Percentiles rank a stretch among this genome's conserved stretches.
Conservation (phyloP, 305 asterid genomes). For the Fraxinus ornus region DNA sequence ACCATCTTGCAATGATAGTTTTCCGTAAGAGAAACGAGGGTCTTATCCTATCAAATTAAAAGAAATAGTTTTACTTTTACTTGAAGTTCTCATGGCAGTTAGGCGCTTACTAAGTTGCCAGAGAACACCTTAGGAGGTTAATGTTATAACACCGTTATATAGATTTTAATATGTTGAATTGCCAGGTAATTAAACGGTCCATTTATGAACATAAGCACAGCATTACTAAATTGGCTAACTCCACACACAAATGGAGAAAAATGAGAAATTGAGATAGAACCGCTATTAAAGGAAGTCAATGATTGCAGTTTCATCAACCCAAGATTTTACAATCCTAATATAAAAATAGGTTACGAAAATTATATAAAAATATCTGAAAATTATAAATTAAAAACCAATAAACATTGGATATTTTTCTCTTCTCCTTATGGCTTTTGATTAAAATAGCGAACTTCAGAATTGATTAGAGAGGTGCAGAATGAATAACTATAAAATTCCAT, state of each 20-base stretch:
- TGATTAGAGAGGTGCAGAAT: background rate
- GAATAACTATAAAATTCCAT: constrained; percentile 6
- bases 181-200: background rate
- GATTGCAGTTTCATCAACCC: background rate
- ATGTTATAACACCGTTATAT: background rate
- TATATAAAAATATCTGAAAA: background rate
- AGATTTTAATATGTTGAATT: background rate
- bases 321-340: background rate
- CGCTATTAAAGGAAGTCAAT: background rate
- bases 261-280: background rate
- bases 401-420: background rate
- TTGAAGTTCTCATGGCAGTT: background rate
- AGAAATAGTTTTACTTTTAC: background rate
- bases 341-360: background rate
- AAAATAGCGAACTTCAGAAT: background rate
- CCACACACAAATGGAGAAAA: background rate
- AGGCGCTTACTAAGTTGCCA: background rate
- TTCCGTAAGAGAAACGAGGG: background rate
- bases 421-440: background rate
- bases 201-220: background rate
- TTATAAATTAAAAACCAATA: background rate
- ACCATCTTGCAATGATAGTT: background rate
- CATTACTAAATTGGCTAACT: background rate
- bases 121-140: background rate
- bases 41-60: background rate